Base-by-base conservation (phyloP, 768 basidiomycete species). In the Leccinum ochraceum region DNA sequence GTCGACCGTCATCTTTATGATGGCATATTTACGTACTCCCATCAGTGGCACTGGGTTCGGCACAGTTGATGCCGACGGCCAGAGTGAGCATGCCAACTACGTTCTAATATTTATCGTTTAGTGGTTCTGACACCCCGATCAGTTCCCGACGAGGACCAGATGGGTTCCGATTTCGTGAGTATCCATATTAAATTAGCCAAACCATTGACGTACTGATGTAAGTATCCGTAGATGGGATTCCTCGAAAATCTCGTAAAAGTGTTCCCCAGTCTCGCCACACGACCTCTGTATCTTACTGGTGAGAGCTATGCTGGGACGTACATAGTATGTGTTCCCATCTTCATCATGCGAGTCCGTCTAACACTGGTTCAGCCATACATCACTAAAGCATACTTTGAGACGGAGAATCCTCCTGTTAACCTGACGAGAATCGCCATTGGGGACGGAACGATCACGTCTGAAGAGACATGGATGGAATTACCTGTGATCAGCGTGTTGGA, bases 231-330 rank as follows among this genome's bases (percentile, higher is more conserved):
- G 89, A 81, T 90, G 76, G 87, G 85, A 3, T 90, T 90, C 71
- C 69, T 92, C 32, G 74, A 72, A 32, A 90, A 90, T 66, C 78
- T 90, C 5, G 86, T 89, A 62, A 85, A 86, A 66, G 85, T 90
- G 16, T 91, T 91, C 69, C 90, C 89, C 3, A 79, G 79, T 63
- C 77, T 90, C 20, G 82, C 82, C 17, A 83, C 76, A 2, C 83
- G 90, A 28, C 89, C 89, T 17, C 75, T 90, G 52, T 74, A 86
- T 69, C 67, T 92, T n/a, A 85, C 85, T 0, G 89, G 89, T 3
- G 89, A 90, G 72, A 88, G 86, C 67, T 90, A 90, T 71, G 83
- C 89, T 22, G 89, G 89, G 26, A 80, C 77, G 53, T 89, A 85
- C 64, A 89, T 90, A 53, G 84, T 84, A 64, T 60, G 83, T 71